These are phyloP conservation scores for Dinochytrium kinnereticum DNA, from an alignment of 371 early-diverging fungal species.

Conservation along the genomic window DNA sequence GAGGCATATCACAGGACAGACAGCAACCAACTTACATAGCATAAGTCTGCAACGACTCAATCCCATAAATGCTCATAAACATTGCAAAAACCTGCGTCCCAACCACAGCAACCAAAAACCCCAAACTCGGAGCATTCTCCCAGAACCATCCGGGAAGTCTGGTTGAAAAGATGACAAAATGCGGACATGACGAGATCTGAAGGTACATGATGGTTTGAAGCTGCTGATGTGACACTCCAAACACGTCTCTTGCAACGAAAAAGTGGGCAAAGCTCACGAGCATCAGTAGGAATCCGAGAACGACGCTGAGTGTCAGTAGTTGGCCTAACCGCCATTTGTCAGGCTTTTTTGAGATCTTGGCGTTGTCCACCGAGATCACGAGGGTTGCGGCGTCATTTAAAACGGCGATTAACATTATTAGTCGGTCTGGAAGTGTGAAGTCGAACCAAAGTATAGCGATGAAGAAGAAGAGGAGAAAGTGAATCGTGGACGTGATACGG, in stretches of 20 bases:
- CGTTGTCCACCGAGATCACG: constrained; percentile 92
- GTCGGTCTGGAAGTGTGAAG: constrained; percentile 81
- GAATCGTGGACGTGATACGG: constrained; percentile 91
- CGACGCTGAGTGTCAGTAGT: constrained; percentile 76
- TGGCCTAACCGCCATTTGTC: constrained; percentile 94
- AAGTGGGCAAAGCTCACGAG: constrained; percentile 80
- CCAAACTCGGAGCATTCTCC: constrained; percentile 77
- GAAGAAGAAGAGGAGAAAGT: constrained; percentile 93
- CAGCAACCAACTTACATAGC: constrained; percentile 36
- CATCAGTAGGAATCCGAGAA: constrained; percentile 75
- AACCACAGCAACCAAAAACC: constrained; percentile 78
- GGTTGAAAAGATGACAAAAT: constrained; percentile 97
- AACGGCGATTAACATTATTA: constrained; percentile 76
- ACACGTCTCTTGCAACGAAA: constrained; percentile 71
- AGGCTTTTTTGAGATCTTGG: constrained; percentile 81
- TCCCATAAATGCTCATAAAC: constrained; percentile 81
- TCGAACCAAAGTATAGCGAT: constrained; percentile 78
- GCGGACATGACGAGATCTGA: constrained; percentile 89
- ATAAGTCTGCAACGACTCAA: constrained; percentile 37
- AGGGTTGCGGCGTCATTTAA: constrained; percentile 90
- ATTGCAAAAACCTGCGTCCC: constrained; percentile 91
- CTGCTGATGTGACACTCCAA: constrained; percentile 26
- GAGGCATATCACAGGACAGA: background rate
- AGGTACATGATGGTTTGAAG: constrained; percentile 80
- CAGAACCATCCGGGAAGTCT: constrained; percentile 90